phyloP scores from a whole-genome alignment of 1,284 basidiomycete genomes.

The Somion occarium region DNA sequence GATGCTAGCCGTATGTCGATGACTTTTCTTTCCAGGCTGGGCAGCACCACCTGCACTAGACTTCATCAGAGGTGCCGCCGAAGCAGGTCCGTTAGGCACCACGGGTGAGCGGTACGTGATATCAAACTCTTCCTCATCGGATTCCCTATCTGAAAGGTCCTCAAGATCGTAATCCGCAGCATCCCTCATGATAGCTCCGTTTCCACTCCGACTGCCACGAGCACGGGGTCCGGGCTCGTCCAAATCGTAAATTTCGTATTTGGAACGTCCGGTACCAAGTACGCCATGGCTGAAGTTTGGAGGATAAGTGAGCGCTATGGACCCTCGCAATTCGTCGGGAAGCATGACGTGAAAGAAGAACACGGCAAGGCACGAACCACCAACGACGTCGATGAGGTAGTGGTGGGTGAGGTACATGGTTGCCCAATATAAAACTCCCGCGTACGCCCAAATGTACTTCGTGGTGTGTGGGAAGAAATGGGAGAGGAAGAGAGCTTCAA shows the following conservation, averaged over 20 bases:
- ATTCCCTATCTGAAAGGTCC: constrained; percentile 43
- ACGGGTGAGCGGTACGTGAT: constrained; percentile 67
- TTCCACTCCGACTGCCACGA: constrained; percentile 22
- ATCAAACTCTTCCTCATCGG: constrained; percentile 59
- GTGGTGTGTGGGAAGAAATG: constrained; percentile 89
- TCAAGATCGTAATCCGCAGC: constrained; percentile 53
- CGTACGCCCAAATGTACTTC: constrained; percentile 79
- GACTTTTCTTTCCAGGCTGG: constrained; percentile 37
- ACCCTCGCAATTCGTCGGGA: constrained; percentile 71
- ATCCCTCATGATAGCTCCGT: constrained; percentile 33
- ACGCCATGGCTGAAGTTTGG: constrained; percentile 27
- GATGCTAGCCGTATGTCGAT: constrained; percentile 76
- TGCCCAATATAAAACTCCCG: constrained; percentile 91
- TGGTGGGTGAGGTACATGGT: constrained; percentile 99
- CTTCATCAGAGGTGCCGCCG: constrained; percentile 32
- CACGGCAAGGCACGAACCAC: constrained; percentile 87
- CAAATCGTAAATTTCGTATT: constrained; percentile 73
- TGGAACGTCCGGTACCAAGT: constrained; percentile 36
- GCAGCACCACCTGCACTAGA: constrained; percentile 17
- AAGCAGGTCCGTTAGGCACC: constrained; percentile 34
- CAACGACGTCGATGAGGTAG: constrained; percentile 96
- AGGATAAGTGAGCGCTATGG: constrained; percentile 47
- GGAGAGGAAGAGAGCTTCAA: constrained; percentile 89
- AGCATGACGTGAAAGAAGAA: constrained; percentile 87
- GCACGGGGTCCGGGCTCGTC: constrained; percentile 36